Evolutionary conservation across 495 filamentous ascomycete species (phyloP), one percentile per base, ranked within the genome.

Genomic region (Astrocystis sublimbata): DNA sequence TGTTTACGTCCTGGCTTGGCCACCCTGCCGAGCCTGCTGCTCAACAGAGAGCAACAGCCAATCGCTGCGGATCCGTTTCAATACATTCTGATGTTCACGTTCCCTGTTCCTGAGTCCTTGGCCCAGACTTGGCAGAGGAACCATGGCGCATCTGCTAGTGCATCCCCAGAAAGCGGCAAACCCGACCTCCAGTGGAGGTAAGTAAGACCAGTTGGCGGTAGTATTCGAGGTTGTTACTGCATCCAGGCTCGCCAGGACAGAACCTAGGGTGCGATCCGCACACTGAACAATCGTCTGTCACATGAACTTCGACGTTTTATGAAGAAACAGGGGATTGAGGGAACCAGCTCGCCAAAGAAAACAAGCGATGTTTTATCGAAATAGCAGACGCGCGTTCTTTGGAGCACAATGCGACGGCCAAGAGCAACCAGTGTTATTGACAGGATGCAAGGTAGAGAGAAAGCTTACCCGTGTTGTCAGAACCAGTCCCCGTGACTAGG

Each of bases 401-500:
- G 49, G 35, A 52, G 12, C 17, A 13, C 2, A 52, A 52, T 52
- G 49, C 49, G 30, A 35, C 30, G 35, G 49, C 30, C n/a, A n/a
- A n/a, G n/a, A n/a, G n/a, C n/a, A n/a, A n/a, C n/a, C n/a, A n/a
- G n/a, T n/a, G n/a, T n/a, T n/a, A n/a, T n/a, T n/a, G n/a, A n/a
- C n/a, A n/a, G n/a, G n/a, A n/a, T n/a, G 33, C 6, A 6, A 36
- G 33, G 6, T 52, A 30, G 28, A 35, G 28, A 23, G 30, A 52
- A 52, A 33, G 47, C 49, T 52, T 52, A 52, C 49, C n/a, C 47
- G n/a, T 19, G 28, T 24, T 50, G 47, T 50, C 47, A 52, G 49
- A 52, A 49, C 24, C 13, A 17, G 17, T 30, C 46, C 43, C 46
- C n/a, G 13, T 42, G 6, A 42, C 3, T 8, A n/a, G 8, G 24